A percentile compares a stretch with the other conserved stretches of the same genome.
phyloP scores from a whole-genome alignment of 2,329 filamentous ascomycete genomes.

The Xylaria hypoxylon region DNA sequence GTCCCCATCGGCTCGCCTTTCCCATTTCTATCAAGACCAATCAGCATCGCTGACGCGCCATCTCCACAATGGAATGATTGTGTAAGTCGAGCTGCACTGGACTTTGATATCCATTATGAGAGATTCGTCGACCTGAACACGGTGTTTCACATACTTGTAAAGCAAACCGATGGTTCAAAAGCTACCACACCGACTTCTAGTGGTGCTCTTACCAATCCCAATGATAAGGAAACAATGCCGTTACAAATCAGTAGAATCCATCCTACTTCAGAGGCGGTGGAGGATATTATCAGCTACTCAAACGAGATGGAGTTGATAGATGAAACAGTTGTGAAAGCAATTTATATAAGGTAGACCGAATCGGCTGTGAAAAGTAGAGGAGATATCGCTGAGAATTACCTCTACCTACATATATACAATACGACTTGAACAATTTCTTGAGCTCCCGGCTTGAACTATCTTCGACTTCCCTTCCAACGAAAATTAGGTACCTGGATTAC shows the following conservation, averaged over 20 bases:
- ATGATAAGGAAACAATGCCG: neutral
- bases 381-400: neutral
- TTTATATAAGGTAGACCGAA: constrained; percentile 14
- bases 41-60: constrained; percentile 23
- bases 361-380: neutral
- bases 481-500: neutral
- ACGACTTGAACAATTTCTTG: neutral
- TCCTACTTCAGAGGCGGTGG: neutral
- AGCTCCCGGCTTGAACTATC: neutral
- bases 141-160: too few relatives aligned
- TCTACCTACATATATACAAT: neutral
- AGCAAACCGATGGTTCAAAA: neutral
- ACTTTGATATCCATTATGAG: too few relatives aligned
- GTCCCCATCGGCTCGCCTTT: constrained; percentile 22
- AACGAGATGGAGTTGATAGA: neutral
- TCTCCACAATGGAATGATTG: too few relatives aligned
- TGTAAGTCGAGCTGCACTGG: too few relatives aligned
- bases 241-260: constrained; percentile 24
- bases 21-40: constrained; percentile 14
- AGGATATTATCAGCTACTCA: too few relatives aligned
- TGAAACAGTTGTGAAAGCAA: neutral
- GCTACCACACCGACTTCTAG: neutral
- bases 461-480: neutral
- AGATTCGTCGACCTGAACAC: neutral
- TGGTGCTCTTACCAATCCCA: constrained; percentile 20